Evolutionary conservation across 805 yeast species (phyloP).

Genomic region (Pichia californica): DNA sequence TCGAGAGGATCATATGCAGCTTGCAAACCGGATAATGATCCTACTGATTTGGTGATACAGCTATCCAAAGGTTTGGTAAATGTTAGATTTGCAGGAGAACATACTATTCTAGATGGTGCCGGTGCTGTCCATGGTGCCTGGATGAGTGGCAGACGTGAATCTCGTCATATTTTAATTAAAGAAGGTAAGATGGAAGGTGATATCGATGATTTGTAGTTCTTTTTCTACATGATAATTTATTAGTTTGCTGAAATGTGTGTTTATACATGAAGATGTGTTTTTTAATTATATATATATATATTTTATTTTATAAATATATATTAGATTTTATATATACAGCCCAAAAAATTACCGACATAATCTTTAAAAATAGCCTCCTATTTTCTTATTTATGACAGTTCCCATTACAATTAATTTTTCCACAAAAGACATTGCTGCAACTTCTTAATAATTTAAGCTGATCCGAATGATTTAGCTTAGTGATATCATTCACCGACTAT

Average conservation of each 20-base stretch:
- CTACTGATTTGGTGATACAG: slow-evolving; percentile 55
- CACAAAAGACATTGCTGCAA: background rate
- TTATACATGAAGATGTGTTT: no score
- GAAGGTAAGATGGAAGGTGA: slow-evolving; percentile 28
- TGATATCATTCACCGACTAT: no score
- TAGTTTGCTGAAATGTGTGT: background rate
- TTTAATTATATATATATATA: no score
- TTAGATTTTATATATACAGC: no score
- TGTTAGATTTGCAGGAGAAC: slow-evolving; percentile 87
- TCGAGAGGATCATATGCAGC: slow-evolving; percentile 81
- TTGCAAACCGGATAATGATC: slow-evolving; percentile 61
- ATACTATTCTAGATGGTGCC: slow-evolving; percentile 76
- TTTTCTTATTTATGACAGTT: background rate
- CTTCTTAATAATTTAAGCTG: no score
- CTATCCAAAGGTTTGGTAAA: slow-evolving; percentile 51
- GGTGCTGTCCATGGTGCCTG: slow-evolving; percentile 94
- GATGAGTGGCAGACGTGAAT: slow-evolving; percentile 47
- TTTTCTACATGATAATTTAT: background rate
- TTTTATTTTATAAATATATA: no score
- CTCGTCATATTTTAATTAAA: slow-evolving; percentile 18
- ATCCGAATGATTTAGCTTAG: no score
- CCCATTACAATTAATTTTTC: background rate
- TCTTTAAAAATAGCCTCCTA: no score
- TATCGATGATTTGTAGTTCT: slow-evolving; percentile 28
- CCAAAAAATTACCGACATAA: no score